A percentile compares a stretch with the other conserved stretches of the same genome.
phyloP scores from a whole-genome alignment of 306 rosid genomes.

The Inga laurina region DNA sequence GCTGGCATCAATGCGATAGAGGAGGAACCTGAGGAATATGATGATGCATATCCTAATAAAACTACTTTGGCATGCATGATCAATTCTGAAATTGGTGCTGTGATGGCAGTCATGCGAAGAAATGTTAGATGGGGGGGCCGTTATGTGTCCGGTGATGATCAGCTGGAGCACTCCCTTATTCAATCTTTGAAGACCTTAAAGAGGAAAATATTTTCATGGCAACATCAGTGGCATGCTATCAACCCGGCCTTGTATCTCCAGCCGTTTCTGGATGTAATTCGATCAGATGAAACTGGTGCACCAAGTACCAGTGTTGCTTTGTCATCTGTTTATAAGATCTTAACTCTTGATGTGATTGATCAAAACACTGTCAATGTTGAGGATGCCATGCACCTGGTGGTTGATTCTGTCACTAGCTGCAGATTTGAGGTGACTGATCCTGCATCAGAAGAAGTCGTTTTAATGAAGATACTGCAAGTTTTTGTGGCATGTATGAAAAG shows the following conservation, averaged over 20 bases:
- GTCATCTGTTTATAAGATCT: conserved; percentile 90
- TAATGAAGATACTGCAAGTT: conserved; percentile 95
- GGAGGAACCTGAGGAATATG: conserved; percentile 91
- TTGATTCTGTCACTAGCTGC: conserved; percentile 96
- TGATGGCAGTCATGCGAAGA: conserved; percentile 95
- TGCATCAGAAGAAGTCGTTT: conserved; percentile 90
- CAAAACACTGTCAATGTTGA: conserved; percentile 81
- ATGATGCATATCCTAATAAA: conserved; percentile 57
- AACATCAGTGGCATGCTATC: conserved; percentile 88
- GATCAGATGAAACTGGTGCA: conserved; percentile 95
- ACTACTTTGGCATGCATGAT: conserved; percentile 86
- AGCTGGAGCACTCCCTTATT: conserved; percentile 87
- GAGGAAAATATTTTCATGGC: conserved; percentile 86
- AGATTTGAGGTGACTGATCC: conserved; percentile 96
- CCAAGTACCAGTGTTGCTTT: conserved; percentile 91
- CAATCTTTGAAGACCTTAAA: conserved; percentile 86
- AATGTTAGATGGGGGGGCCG: conserved; percentile 96
- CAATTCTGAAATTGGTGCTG: conserved; percentile 94
- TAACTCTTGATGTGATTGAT: conserved; percentile 88
- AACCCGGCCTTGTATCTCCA: conserved; percentile 83
- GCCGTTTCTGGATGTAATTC: conserved; percentile 96
- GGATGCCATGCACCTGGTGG: conserved; percentile 92
- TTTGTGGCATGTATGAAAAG: conserved; percentile 96
- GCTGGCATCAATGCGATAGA: conserved; percentile 74
- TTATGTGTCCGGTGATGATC: conserved; percentile 93